Conservation (phyloP, 768 basidiomycete species). For the Russula dissimulans region DNA sequence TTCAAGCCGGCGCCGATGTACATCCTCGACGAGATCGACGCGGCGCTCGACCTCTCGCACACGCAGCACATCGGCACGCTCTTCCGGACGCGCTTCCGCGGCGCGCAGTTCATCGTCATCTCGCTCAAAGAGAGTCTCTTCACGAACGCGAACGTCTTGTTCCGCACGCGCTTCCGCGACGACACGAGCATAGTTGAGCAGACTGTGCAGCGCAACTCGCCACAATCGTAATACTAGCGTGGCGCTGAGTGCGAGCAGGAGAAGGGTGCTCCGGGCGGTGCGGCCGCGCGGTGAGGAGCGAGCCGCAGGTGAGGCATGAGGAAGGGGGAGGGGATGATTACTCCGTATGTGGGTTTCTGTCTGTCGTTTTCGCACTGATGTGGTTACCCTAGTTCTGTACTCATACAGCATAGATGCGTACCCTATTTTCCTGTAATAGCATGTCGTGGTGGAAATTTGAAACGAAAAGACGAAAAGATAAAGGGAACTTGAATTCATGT, state of each 20-base stretch:
- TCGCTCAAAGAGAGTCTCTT: slow-evolving; percentile 95
- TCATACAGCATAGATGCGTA: background rate
- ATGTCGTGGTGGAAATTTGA: no score
- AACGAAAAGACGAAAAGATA: no score
- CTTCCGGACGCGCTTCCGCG: no score
- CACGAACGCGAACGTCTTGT: slow-evolving; percentile 94
- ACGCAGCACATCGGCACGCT: no score
- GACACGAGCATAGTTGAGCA: slow-evolving; percentile 30
- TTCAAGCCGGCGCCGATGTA: slow-evolving; percentile 99
- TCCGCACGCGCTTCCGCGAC: slow-evolving; percentile 87
- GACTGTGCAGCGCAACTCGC: no score
- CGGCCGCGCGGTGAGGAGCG: background rate
- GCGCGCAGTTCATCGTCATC: slow-evolving; percentile 22
- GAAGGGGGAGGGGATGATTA: no score
- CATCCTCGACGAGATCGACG: slow-evolving; percentile 98
- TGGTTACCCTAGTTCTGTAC: background rate
- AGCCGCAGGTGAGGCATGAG: background rate
- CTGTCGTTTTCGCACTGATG: background rate
- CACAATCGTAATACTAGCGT: no score
- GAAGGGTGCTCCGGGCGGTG: background rate
- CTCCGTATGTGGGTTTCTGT: background rate
- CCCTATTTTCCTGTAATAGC: background rate
- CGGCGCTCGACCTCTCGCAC: slow-evolving; percentile 75
- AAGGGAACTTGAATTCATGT: no score
- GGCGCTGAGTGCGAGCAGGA: no score